Percentiles rank a stretch among this genome's conserved stretches.
These are phyloP conservation scores for Actinomucor elegans DNA, from an alignment of 371 early-diverging fungal genomes.

Conservation along the genomic window DNA sequence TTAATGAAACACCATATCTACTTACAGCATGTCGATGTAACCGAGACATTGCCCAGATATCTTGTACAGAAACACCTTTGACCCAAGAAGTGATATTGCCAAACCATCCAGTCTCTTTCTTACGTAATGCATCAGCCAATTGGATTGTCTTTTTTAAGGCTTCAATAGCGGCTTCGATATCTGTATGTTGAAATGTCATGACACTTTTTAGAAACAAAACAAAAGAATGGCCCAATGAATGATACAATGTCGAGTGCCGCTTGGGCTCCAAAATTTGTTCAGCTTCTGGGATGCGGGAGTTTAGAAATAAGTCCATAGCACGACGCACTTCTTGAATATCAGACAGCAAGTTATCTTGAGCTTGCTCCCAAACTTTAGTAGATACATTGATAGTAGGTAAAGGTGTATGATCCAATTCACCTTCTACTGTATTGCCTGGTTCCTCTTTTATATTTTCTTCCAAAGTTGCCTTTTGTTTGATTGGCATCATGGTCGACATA, in stretches of 20 bases:
- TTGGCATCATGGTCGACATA: constrained; percentile 12
- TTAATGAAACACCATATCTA: constrained; percentile 2
- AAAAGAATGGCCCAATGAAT: constrained; percentile 70
- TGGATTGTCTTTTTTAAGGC: constrained; percentile 61
- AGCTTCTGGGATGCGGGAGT: constrained; percentile 66
- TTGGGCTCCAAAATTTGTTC: constrained; percentile 54
- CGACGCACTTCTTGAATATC: constrained; percentile 58
- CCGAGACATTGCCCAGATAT: constrained; percentile 61
- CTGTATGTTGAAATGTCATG: constrained; percentile 74
- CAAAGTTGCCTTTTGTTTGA: background rate
- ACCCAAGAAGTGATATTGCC: constrained; percentile 37
- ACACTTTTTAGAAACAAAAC: constrained; percentile 65
- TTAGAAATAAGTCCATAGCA: constrained; percentile 66
- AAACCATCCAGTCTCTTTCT: constrained; percentile 42
- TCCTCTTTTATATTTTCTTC: constrained; percentile 7
- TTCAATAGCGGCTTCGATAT: constrained; percentile 60
- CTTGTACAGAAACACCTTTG: constrained; percentile 36
- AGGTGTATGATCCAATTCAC: constrained; percentile 46
- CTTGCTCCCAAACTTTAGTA: constrained; percentile 2
- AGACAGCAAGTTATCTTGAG: constrained; percentile 13
- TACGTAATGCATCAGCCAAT: constrained; percentile 54
- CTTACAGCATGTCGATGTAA: constrained; percentile 72
- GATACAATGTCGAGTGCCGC: constrained; percentile 54
- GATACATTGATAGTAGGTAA: constrained; percentile 9
- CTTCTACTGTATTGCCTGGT: constrained; percentile 8